These are phyloP conservation scores for Coprinopsis marcescibilis DNA, from an alignment of 768 basidiomycete species.

Conservation along the genomic window DNA sequence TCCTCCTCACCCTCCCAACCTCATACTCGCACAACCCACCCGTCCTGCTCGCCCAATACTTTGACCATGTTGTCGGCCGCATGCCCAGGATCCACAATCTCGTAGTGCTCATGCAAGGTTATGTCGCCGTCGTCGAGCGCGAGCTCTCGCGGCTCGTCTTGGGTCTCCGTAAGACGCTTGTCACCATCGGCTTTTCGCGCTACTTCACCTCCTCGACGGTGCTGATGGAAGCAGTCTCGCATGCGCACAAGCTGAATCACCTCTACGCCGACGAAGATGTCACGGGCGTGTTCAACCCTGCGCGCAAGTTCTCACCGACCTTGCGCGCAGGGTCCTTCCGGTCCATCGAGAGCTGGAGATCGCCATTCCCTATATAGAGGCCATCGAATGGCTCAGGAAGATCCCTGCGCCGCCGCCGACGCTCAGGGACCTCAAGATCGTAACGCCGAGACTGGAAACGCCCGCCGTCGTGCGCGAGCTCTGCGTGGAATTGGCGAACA, in stretches of 20 bases:
- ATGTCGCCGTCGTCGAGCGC: conserved; percentile 35
- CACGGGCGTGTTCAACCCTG: conserved; percentile 4
- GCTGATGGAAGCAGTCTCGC: background rate
- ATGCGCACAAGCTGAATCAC: background rate
- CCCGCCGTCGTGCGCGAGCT: conserved; percentile 37
- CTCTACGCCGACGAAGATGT: background rate
- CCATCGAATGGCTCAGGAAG: conserved; percentile 37
- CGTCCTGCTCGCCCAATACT: conserved; percentile 26
- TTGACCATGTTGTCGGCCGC: conserved; percentile 30
- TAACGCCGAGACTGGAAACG: conserved; percentile 39
- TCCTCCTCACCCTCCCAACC: conserved; percentile 23
- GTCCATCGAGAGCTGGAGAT: conserved; percentile 1
- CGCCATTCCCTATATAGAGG: conserved; percentile 29
- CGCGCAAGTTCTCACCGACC: conserved; percentile 2
- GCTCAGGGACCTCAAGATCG: conserved; percentile 47
- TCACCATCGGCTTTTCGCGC: conserved; percentile 20
- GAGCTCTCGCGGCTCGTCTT: conserved; percentile 34
- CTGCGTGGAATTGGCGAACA: conserved; percentile 39
- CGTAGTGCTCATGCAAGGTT: conserved; percentile 37
- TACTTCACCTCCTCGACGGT: conserved; percentile 1
- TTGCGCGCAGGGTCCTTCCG: background rate
- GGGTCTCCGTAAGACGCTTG: conserved; percentile 38
- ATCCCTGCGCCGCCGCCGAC: conserved; percentile 39
- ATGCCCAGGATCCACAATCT: conserved; percentile 47
- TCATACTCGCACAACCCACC: conserved; percentile 16